Base-by-base conservation (phyloP, 106 monocot species). In the Allium sativum region DNA sequence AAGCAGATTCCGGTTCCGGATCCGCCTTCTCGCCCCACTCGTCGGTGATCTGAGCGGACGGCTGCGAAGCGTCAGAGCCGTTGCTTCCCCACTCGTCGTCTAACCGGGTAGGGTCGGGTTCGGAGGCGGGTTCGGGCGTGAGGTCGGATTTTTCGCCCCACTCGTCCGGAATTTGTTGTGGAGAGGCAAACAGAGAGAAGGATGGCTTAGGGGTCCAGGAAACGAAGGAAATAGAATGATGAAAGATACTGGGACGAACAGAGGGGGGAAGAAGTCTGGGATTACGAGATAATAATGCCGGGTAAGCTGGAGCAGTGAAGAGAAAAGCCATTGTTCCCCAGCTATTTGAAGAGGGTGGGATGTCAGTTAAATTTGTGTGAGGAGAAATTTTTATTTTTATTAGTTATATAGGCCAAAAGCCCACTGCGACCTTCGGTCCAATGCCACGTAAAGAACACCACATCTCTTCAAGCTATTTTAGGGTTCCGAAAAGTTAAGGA, bases 11-110 rank as follows among this genome's bases (percentile, higher is more conserved):
- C 10, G 8, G 16, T 13, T 72, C 72, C 19, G 72, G 48, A n/a
- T 72, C 72, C 55, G 56, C n/a, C 15, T 51, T 70, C 54, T 70
- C 70, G 0, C 62, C 62, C 70, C 70, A 70, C 21, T 70, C 62
- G 64, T 76, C 76, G 13, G 68, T 52, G 15, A 41, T 61, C 3
- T 41, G 22, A 8, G 10, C 19, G 41, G 48, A 58, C 9, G 20
- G 11, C n/a, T 40, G 18, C 17, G 67, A 21, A 19, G 63, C 12
- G 9, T 67, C 72, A 44, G 67, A 21, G 20, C 57, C 9, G 9
- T 67, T 68, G 51, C 19, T 41, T 0, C 73, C 78, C 79, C 79
- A 79, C 18, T 79, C 73, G 59, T 79, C 79, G 0, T 79, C 73
- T 11, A 70, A 55, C 22, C 21, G 41, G 18, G 79, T 53, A 16